Base-by-base conservation (phyloP, 371 early-diverging fungal species). In the Mortierella sp. region DNA sequence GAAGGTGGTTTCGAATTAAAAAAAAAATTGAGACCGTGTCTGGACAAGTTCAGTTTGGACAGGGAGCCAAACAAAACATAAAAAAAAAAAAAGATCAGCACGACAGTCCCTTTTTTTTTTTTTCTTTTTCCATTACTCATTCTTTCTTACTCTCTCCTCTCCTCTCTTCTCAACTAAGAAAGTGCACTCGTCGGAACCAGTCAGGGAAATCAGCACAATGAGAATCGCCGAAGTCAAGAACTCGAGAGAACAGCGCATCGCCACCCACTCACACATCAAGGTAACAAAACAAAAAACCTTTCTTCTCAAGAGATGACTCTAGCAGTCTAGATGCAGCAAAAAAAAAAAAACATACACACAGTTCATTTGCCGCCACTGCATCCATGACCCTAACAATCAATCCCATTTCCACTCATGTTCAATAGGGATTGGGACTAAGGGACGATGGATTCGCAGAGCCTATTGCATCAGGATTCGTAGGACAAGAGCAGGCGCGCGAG, bases 231-330 rank as follows among this genome's bases (percentile, higher is more conserved):
- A 93, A 84, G 95, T 96, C 63, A 89, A 89, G 61, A 88, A 86
- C 67, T 89, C 93, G 37, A 93, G 93, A 64, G 97, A 96, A 71
- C 95, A 96, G 84, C 90, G 99, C 63, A 90, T 95, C 30, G 97
- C 98, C 29, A 90, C 97, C 15, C 99, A 99, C 85, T 96, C 99
- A 5, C 99, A 99, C 83, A 96, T 98, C 69, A 91, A 91, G 74
- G 79, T 68, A 64, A 14, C 29, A 57, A 1, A 15, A 28, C 50
- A 14, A 21, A 4, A 50, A 7, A 5, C 50, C 50, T 50, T n/a
- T n/a, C 21, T 50, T 3, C 14, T 7, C 53, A 26, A 21, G 11
- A 18, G 37, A 37, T 9, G 53, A 53, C n/a, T n/a, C n/a, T n/a
- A n/a, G n/a, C n/a, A n/a, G n/a, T n/a, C n/a, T n/a, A n/a, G n/a